Evolutionary conservation across 1,284 basidiomycete species (phyloP).

Genomic region (Cryptococcus sp.): DNA sequence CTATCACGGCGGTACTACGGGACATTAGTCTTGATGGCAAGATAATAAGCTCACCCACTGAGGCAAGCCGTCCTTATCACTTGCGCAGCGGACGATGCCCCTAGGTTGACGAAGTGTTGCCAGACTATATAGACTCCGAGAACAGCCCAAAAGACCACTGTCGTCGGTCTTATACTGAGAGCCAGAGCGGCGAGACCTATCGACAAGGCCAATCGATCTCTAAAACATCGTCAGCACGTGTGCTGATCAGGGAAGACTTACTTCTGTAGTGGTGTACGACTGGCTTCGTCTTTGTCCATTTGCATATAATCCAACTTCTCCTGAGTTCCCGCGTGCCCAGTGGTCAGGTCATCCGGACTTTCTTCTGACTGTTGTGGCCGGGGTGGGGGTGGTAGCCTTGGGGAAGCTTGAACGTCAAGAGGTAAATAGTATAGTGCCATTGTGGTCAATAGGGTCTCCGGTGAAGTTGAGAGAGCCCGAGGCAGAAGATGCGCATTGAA

Average conservation of each 20-base stretch:
- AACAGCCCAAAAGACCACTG: slow-evolving; percentile 79
- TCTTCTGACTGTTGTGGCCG: not conserved
- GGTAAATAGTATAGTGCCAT: slow-evolving; percentile 78
- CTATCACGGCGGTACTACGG: slow-evolving; percentile 33
- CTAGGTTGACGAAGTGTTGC: slow-evolving; percentile 1
- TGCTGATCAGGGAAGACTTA: no score
- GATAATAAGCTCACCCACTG: slow-evolving; percentile 13
- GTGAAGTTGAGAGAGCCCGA: slow-evolving; percentile 87
- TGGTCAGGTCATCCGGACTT: not conserved
- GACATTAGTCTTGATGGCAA: not conserved
- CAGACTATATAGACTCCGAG: slow-evolving; percentile 55
- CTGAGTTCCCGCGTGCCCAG: not conserved
- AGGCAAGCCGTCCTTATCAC: slow-evolving; percentile 10
- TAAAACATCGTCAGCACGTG: no score
- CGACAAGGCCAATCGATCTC: slow-evolving; percentile 50
- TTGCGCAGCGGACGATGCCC: slow-evolving; percentile 1
- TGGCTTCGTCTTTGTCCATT: not conserved
- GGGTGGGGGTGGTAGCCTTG: not conserved
- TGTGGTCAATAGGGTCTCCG: slow-evolving; percentile 83
- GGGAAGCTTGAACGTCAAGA: slow-evolving; percentile 22
- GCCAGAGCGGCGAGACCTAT: slow-evolving; percentile 69
- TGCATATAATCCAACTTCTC: not conserved
- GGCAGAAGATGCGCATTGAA: slow-evolving; percentile 84
- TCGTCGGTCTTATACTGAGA: slow-evolving; percentile 82
- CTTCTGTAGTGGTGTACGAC: no score